A percentile compares a stretch with the other conserved stretches of the same genome.
These are phyloP conservation scores for Nicotiana undulata DNA, from an alignment of 257 asterid species.

Conservation along the genomic window DNA sequence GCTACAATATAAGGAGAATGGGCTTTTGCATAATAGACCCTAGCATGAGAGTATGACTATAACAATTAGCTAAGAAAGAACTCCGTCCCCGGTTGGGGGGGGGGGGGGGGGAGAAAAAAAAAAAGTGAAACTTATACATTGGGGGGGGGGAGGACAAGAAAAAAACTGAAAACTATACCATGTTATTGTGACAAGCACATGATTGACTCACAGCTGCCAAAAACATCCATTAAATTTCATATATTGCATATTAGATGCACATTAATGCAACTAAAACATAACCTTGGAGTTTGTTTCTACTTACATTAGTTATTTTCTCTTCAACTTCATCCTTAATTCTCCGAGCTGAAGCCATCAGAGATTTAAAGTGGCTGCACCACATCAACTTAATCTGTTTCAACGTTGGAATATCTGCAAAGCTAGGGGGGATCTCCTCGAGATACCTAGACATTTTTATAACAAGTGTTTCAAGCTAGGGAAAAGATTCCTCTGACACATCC, in stretches of 20 bases:
- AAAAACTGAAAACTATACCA: background rate
- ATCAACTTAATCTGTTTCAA: background rate
- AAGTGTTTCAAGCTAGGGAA: background rate
- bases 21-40: too few species aligned
- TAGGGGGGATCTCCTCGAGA: background rate
- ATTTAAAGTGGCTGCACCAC: background rate
- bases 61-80: too few species aligned
- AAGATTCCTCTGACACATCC: background rate
- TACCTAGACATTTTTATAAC: background rate
- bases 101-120: too few species aligned
- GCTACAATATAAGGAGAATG: too few species aligned
- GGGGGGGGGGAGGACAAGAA: too few species aligned
- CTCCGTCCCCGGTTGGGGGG: too few species aligned
- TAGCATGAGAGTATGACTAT: too few species aligned
- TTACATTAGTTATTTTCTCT: background rate
- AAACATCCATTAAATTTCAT: too few species aligned
- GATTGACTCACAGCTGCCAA: background rate
- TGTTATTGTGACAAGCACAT: too few species aligned
- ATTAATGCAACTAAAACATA: background rate
- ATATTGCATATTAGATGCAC: background rate
- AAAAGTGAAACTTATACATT: too few species aligned
- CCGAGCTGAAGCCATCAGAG: background rate
- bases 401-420: background rate
- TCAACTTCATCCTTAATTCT: background rate
- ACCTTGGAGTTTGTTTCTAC: background rate